These are phyloP conservation scores for Saccharum hybrid DNA, from an alignment of 202 grass and related monocot genomes.

Conservation along the genomic window DNA sequence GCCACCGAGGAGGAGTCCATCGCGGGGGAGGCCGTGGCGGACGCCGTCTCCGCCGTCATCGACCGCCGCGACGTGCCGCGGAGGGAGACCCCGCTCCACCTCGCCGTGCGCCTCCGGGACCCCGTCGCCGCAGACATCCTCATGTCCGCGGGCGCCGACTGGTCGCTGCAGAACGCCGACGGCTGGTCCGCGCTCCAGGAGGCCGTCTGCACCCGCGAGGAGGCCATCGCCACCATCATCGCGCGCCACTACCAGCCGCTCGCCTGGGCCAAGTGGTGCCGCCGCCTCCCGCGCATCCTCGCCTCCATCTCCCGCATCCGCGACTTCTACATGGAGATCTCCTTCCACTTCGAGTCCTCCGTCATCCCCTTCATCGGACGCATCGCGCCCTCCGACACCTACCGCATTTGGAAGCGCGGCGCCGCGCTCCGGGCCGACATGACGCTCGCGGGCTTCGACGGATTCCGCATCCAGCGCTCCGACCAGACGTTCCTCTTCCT, in stretches of 20 bases:
- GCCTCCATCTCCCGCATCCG: constrained; percentile 72
- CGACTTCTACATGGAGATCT: constrained; percentile 99
- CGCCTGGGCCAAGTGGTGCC: constrained; percentile 99
- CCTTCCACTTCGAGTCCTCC: constrained; percentile 98
- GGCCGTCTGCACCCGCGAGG: constrained; percentile 86
- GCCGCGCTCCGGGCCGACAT: constrained; percentile 76
- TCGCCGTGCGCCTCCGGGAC: constrained; percentile 86
- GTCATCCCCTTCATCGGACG: constrained; percentile 94
- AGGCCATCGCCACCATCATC: constrained; percentile 83
- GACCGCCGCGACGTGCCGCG: constrained; percentile 86
- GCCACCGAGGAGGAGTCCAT: constrained; percentile 72
- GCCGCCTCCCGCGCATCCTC: constrained; percentile 79
- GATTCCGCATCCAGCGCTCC: constrained; percentile 87
- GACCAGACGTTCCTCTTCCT: constrained; percentile 96
- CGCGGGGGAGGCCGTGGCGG: constrained; percentile 62
- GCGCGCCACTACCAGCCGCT: constrained; percentile 94
- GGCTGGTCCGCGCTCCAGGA: constrained; percentile 97
- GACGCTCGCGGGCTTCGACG: constrained; percentile 91
- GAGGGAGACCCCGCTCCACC: constrained; percentile 90
- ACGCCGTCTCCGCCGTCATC: constrained; percentile 69
- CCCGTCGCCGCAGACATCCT: constrained; percentile 78
- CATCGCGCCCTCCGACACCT: constrained; percentile 93
- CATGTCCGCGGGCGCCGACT: constrained; percentile 91
- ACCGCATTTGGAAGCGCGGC: constrained; percentile 96
- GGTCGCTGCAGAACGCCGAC: constrained; percentile 93